Evolutionary conservation across 371 early-diverging fungal genomes (phyloP).

Genomic region (Synchytrium microbalum): DNA sequence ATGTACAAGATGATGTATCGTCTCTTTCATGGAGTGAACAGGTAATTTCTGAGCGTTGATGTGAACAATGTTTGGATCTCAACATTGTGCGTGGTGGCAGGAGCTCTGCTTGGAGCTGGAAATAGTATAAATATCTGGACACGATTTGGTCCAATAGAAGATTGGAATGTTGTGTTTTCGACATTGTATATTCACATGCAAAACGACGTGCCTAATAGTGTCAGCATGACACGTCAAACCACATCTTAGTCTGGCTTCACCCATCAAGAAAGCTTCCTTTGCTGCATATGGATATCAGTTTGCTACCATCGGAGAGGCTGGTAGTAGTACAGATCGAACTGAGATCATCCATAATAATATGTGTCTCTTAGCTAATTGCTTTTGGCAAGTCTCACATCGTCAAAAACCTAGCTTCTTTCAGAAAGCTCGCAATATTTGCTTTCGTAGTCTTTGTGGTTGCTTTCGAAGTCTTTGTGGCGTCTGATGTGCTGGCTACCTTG

Average conservation of each 20-base stretch:
- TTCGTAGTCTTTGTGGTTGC: too few species aligned
- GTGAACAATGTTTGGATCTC: not conserved
- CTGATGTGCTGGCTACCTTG: too few species aligned
- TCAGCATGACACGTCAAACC: too few species aligned
- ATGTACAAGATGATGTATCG: not conserved
- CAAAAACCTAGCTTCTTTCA: too few species aligned
- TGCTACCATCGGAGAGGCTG: not conserved
- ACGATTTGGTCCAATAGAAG: not conserved
- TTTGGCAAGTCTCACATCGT: too few species aligned
- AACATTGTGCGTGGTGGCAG: not conserved
- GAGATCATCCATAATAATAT: too few species aligned
- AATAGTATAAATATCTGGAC: not conserved
- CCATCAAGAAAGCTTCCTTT: not conserved
- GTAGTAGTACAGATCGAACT: too few species aligned
- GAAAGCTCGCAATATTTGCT: too few species aligned
- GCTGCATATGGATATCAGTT: not conserved
- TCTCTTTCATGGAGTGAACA: not conserved
- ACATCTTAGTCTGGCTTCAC: not conserved
- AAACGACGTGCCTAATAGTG: too few species aligned
- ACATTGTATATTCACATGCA: too few species aligned
- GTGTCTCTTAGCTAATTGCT: too few species aligned
- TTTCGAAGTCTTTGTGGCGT: too few species aligned
- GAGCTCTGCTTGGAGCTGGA: not conserved
- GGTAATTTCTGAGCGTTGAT: not conserved
- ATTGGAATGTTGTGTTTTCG: not conserved